These are phyloP conservation scores for Talaromyces proteolyticus DNA, from an alignment of 495 filamentous ascomycete species.

Conservation along the genomic window DNA sequence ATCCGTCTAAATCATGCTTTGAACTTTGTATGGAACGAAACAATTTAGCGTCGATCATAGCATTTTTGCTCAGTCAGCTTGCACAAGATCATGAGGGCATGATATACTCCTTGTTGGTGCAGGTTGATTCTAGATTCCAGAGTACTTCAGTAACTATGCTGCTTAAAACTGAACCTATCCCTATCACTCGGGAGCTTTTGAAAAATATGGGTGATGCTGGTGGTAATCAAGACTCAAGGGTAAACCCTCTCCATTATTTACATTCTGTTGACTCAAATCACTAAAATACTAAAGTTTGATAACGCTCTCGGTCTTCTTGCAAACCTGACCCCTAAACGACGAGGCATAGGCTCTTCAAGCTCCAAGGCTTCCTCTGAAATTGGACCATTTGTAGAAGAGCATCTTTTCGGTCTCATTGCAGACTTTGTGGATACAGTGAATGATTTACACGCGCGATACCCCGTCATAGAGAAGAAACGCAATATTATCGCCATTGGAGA, in stretches of 20 bases:
- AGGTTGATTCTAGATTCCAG: conserved; percentile 62
- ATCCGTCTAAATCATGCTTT: conserved; percentile 50
- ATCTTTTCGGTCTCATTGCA: conserved; percentile 84
- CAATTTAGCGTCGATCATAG: conserved; percentile 74
- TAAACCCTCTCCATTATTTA: conserved; percentile 21
- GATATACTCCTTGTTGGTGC: conserved; percentile 60
- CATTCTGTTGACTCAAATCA: neutral
- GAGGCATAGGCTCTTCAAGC: conserved; percentile 33
- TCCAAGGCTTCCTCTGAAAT: conserved; percentile 53
- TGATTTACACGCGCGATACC: conserved; percentile 51
- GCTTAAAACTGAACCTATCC: conserved; percentile 67
- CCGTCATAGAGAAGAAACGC: conserved; percentile 62
- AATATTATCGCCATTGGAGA: conserved; percentile 79
- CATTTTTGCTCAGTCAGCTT: conserved; percentile 71
- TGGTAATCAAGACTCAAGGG: conserved; percentile 51
- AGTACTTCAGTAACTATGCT: conserved; percentile 59
- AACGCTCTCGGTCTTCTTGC: conserved; percentile 65
- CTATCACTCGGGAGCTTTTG: conserved; percentile 74
- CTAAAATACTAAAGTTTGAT: conserved; percentile 35
- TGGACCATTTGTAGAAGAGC: conserved; percentile 71
- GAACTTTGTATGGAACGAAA: conserved; percentile 55
- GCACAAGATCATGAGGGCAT: conserved; percentile 57
- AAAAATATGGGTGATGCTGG: conserved; percentile 70
- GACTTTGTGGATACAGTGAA: conserved; percentile 78
- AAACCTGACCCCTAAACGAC: conserved; percentile 51